Percentiles rank a stretch among this genome's conserved stretches.
Evolutionary conservation across 2,329 filamentous ascomycete species (phyloP).

Genomic region (Didymella keratinophila): DNA sequence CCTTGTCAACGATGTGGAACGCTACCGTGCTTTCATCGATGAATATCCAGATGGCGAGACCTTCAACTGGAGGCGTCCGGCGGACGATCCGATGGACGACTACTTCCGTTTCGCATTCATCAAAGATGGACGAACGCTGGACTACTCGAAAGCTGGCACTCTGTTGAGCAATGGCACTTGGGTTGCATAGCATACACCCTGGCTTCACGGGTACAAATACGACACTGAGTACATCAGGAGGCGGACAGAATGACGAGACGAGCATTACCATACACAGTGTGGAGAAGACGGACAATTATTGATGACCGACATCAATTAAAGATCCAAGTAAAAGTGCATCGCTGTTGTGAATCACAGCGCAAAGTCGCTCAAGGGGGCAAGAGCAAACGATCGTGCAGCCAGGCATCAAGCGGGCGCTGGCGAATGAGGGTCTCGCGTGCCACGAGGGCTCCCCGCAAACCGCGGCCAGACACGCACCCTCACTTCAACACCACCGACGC

Average conservation of each 20-base stretch:
- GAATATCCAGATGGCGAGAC: constrained; percentile 20
- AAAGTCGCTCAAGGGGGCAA: background rate
- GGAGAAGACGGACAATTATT: background rate
- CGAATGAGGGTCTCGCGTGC: background rate
- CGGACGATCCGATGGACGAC: constrained; percentile 33
- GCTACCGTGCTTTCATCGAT: constrained; percentile 50
- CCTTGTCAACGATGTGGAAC: constrained; percentile 84
- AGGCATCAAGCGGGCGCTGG: background rate
- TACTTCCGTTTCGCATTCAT: constrained; percentile 50
- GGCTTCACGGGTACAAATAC: too few species aligned
- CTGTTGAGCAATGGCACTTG: constrained; percentile 41
- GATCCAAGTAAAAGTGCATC: background rate
- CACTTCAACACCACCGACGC: background rate
- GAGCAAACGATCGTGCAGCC: constrained; percentile 3
- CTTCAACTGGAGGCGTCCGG: constrained; percentile 54
- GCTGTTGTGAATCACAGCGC: background rate
- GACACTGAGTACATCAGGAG: too few species aligned
- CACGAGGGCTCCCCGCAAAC: background rate
- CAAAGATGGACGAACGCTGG: constrained; percentile 36
- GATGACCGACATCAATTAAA: background rate
- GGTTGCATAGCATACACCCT: constrained; percentile 16
- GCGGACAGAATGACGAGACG: background rate
- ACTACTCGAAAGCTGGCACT: constrained; percentile 44
- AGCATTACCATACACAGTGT: background rate
- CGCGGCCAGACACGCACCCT: background rate